Conservation (phyloP, 768 basidiomycete genomes). For the Lactifluus volemus region DNA sequence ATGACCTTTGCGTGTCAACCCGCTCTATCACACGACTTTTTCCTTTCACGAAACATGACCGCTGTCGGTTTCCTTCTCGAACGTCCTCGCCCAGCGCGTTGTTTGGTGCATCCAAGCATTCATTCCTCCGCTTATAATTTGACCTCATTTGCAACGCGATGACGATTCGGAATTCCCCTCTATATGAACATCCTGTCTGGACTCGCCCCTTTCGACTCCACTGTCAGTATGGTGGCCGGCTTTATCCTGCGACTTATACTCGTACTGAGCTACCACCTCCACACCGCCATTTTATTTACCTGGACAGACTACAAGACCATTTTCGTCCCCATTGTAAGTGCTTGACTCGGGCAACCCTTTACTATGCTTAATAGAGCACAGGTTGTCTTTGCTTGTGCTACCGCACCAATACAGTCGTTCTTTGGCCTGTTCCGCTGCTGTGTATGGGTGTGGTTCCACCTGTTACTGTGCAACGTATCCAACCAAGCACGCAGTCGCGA, state of each 20-base stretch:
- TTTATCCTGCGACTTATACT: slow-evolving; percentile 2
- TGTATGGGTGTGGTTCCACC: slow-evolving; percentile 23
- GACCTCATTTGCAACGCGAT: slow-evolving; percentile 3
- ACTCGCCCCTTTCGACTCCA: background rate
- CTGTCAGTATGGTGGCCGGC: background rate
- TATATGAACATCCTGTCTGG: background rate
- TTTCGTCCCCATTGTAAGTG: slow-evolving; percentile 24
- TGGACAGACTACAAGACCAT: slow-evolving; percentile 27
- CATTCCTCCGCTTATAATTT: background rate
- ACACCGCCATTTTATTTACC: slow-evolving; percentile 24
- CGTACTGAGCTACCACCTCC: slow-evolving; percentile 13
- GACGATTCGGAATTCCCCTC: background rate
- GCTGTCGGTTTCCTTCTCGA: background rate
- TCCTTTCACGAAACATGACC: slow-evolving; percentile 2
- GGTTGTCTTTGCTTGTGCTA: slow-evolving; percentile 18
- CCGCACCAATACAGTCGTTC: slow-evolving; percentile 11
- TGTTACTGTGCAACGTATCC: slow-evolving; percentile 22
- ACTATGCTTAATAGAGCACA: background rate
- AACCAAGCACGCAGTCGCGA: slow-evolving; percentile 21
- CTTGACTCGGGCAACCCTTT: background rate
- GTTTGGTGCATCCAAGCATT: background rate
- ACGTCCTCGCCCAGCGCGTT: slow-evolving; percentile 1
- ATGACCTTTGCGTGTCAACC: slow-evolving; percentile 2
- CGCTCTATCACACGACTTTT: background rate
- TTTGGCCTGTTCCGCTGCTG: slow-evolving; percentile 3